These are phyloP conservation scores for Pleurotus djamor DNA, from an alignment of 768 basidiomycete genomes.

Conservation along the genomic window DNA sequence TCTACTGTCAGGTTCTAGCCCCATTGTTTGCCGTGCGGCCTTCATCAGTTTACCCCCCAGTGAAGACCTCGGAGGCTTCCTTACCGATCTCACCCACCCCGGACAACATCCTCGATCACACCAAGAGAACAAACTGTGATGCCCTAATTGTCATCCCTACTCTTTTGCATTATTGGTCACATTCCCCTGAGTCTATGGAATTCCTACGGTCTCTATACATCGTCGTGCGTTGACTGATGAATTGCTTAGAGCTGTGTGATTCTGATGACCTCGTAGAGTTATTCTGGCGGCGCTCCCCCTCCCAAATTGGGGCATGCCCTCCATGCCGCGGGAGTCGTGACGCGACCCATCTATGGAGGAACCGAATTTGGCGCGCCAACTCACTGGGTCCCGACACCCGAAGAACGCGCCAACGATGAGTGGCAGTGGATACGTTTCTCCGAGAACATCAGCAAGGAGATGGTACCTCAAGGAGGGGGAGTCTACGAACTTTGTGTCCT, in stretches of 20 bases:
- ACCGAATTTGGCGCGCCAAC: conserved; percentile 30
- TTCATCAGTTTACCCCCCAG: conserved; percentile 30
- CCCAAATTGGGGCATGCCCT: conserved; percentile 31
- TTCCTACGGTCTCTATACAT: conserved; percentile 19
- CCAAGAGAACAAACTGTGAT: conserved; percentile 23
- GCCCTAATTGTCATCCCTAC: conserved; percentile 32
- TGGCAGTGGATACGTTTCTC: conserved; percentile 29
- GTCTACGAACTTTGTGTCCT: conserved; percentile 28
- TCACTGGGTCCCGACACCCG: conserved; percentile 11
- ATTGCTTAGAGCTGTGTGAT: background rate
- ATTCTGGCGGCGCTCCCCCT: conserved; percentile 32
- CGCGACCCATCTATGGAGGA: conserved; percentile 30
- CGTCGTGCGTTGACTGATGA: conserved; percentile 16
- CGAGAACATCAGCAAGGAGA: conserved; percentile 17
- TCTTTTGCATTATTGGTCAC: conserved; percentile 34
- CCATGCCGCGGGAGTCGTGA: conserved; percentile 27
- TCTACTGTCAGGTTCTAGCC: conserved; percentile 23
- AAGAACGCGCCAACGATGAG: conserved; percentile 15
- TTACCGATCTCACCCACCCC: conserved; percentile 35
- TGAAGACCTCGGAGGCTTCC: conserved; percentile 12
- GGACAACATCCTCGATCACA: conserved; percentile 34
- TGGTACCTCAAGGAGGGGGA: conserved; percentile 25
- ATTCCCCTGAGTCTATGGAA: conserved; percentile 20
- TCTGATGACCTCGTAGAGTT: conserved; percentile 20
- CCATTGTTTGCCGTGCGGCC: conserved; percentile 22